phyloP scores from a whole-genome alignment of 2,329 filamentous ascomycete genomes.

The Dothistroma septosporum region DNA sequence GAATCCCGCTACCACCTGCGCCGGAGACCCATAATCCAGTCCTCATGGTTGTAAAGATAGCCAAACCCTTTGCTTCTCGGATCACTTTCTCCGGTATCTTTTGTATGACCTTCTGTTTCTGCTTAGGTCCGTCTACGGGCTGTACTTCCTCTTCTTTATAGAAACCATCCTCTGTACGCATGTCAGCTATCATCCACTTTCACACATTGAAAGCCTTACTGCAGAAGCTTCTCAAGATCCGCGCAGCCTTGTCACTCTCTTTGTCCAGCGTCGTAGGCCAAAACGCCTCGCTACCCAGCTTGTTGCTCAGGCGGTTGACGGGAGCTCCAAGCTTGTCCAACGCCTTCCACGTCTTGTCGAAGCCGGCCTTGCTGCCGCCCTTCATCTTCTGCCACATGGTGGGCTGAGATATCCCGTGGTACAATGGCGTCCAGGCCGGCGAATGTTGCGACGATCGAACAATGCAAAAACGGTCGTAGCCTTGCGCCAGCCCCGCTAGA shows the following conservation, averaged over 20 bases:
- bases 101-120: conserved; percentile 64
- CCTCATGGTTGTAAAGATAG: conserved; percentile 93
- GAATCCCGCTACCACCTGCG: conserved; percentile 81
- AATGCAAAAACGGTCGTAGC: not conserved
- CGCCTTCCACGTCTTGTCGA: conserved; percentile 67
- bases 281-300: conserved; percentile 74
- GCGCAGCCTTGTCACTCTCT: conserved; percentile 86
- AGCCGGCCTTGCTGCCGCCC: conserved; percentile 58
- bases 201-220: conserved; percentile 55
- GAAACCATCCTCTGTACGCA: conserved; percentile 59
- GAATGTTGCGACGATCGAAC: not conserved
- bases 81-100: conserved; percentile 84
- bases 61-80: conserved; percentile 81
- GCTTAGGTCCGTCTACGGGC: conserved; percentile 49
- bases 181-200: conserved; percentile 2
- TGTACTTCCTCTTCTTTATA: conserved; percentile 54
- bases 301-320: conserved; percentile 77
- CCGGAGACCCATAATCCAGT: conserved; percentile 89
- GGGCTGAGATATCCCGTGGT: conserved; percentile 19
- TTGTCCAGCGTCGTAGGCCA: conserved; percentile 82
- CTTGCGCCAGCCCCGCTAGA: not conserved
- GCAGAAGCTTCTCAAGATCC: conserved; percentile 87
- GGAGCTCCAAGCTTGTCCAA: conserved; percentile 64
- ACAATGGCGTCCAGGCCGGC: not conserved
- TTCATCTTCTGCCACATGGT: conserved; percentile 54